Evolutionary conservation across 2,329 filamentous ascomycete species (phyloP).

Genomic region (Paraconiothyrium sp.): DNA sequence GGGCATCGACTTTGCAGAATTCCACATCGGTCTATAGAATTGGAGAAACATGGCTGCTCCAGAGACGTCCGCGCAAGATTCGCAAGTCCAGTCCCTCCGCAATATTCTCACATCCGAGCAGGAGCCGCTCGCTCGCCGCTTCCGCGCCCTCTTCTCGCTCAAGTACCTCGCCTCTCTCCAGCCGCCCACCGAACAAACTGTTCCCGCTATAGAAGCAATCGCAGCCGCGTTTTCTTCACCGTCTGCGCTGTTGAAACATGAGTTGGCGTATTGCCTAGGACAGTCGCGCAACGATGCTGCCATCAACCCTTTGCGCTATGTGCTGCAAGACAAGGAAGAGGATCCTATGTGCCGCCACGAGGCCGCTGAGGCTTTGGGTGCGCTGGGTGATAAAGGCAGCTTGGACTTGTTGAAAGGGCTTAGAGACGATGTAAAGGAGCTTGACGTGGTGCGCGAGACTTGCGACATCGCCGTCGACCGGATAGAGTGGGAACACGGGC

Average conservation of each 20-base stretch:
- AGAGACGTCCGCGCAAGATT: slow-evolving; percentile 31
- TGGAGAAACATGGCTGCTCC: slow-evolving; percentile 36
- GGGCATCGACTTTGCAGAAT: neutral
- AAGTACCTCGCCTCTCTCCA: slow-evolving; percentile 85
- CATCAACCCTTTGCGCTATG: slow-evolving; percentile 74
- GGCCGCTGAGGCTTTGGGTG: slow-evolving; percentile 92
- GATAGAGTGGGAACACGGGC: slow-evolving; percentile 85
- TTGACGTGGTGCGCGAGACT: slow-evolving; percentile 87
- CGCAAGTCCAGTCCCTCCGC: slow-evolving; percentile 71
- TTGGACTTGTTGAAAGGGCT: slow-evolving; percentile 77
- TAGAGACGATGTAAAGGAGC: slow-evolving; percentile 78
- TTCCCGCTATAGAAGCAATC: slow-evolving; percentile 79
- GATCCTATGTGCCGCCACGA: slow-evolving; percentile 97
- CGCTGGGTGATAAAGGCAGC: slow-evolving; percentile 78
- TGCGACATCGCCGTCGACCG: slow-evolving; percentile 96
- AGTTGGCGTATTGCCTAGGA: slow-evolving; percentile 95
- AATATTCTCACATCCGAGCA: slow-evolving; percentile 81
- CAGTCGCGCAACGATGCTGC: slow-evolving; percentile 84
- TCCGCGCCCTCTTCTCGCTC: slow-evolving; percentile 95
- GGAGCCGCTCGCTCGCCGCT: slow-evolving; percentile 85
- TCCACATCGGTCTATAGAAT: neutral
- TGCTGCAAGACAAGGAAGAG: slow-evolving; percentile 81
- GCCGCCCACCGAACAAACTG: slow-evolving; percentile 64
- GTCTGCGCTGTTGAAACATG: slow-evolving; percentile 93
- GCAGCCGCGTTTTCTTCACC: slow-evolving; percentile 85